Evolutionary conservation across 768 basidiomycete genomes (phyloP), one percentile per base, ranked within the genome.

Genomic region (Mycena crocata): DNA sequence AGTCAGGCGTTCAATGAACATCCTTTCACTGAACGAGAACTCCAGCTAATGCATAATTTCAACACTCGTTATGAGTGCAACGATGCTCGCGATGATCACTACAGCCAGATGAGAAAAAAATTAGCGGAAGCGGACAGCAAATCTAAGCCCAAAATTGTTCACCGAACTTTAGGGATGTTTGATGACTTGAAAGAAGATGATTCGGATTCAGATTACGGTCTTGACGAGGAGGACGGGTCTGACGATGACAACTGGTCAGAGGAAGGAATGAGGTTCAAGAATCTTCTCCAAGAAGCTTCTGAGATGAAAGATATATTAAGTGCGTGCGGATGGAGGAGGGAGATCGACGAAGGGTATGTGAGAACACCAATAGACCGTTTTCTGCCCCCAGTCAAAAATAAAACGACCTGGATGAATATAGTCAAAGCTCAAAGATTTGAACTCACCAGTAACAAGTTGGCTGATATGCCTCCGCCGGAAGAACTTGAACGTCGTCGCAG

Each of bases 41-140:
- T 1, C 13, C 2, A 67, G 23, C 31, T 77, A 3, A 73, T 78
- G 70, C 24, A 49, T 4, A 73, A 76, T 40, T 68, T 77, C 34
- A 71, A 75, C 39, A 15, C 78, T 17, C 26, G 59, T 12, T 76
- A 78, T 57, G 76, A 76, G 40, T 79, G 78, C 52, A 31, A 66
- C 8, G 77, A 78, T 71, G 78, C 72, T 32, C 28, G 48, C 1
- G 48, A 49, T 21, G 48, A 49, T 21, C 48, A 49, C 13, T 49
- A 49, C 23, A 7, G 15, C 15, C 5, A 5, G 7, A 42, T 74
- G 34, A 69, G 66, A 31, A 59, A 65, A 26, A 58, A 64, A 14
- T 71, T 28, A 13, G 28, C 7, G 63, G 62, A 30, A 35, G 48
- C 17, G 30, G 45, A 1, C 17, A 3, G 45, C 24, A 9, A 26